Percentiles rank a stretch among this genome's conserved stretches.
These are phyloP conservation scores for Plectranthus barbatus DNA, from an alignment of 257 asterid genomes.

Conservation along the genomic window DNA sequence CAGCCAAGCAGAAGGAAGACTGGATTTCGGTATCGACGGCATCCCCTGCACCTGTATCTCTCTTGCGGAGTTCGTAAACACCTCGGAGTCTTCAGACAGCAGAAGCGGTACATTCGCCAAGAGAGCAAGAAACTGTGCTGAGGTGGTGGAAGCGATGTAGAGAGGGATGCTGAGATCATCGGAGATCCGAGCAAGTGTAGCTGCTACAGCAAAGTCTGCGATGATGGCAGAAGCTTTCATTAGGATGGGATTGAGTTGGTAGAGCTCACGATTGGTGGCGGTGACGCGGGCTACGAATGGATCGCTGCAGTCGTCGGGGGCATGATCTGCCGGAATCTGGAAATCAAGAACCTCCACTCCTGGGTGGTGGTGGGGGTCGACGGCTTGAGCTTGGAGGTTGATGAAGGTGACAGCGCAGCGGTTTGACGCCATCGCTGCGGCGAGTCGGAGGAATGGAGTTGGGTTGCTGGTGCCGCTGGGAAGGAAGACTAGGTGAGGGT, in stretches of 20 bases:
- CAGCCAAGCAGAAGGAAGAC: slow-evolving; percentile 28
- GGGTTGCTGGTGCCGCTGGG: slow-evolving; percentile 30
- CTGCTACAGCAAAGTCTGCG: slow-evolving; percentile 24
- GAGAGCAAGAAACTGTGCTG: slow-evolving; percentile 24
- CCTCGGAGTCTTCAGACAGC: not conserved
- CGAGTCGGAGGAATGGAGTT: slow-evolving; percentile 21
- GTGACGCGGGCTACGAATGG: slow-evolving; percentile 21
- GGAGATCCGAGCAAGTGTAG: slow-evolving; percentile 17
- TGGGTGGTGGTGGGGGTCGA: slow-evolving; percentile 10
- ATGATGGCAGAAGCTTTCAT: slow-evolving; percentile 20
- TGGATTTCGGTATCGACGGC: slow-evolving; percentile 13
- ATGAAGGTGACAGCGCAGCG: slow-evolving; percentile 24
- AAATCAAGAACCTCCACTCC: slow-evolving; percentile 23
- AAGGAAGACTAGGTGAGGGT: slow-evolving; percentile 24
- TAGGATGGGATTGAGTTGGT: slow-evolving; percentile 12
- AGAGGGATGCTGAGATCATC: slow-evolving; percentile 17
- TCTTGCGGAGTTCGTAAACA: not conserved
- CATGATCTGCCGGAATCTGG: not conserved
- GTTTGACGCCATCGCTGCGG: slow-evolving; percentile 20
- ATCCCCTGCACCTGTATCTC: slow-evolving; percentile 23
- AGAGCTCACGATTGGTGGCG: slow-evolving; percentile 12
- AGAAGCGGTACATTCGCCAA: slow-evolving; percentile 23
- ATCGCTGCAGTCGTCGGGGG: slow-evolving; percentile 9
- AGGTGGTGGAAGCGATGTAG: slow-evolving; percentile 26
- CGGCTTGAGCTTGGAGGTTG: slow-evolving; percentile 8